Base-by-base conservation (phyloP, 352 stramenopile genomes). In the Lagenidium sp. region DNA sequence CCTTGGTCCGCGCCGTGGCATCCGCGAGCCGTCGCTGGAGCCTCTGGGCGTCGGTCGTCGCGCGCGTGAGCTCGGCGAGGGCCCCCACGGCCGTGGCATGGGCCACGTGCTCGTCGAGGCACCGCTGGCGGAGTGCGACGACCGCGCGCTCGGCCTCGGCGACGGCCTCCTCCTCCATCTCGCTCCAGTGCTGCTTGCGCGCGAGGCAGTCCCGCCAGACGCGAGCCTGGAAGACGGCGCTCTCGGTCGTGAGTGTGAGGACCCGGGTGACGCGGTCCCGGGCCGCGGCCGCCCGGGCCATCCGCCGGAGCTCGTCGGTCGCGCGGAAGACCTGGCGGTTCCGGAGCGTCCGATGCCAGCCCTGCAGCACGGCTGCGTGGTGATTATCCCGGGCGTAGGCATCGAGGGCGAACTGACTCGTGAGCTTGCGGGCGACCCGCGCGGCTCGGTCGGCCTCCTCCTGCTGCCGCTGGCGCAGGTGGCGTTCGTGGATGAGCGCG, bases 121-220 rank as follows among this genome's bases (percentile, higher is more conserved):
- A 85, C 15, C 52, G 47, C 23, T 54, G 42, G 30, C 68, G 67
- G 1, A 87, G 57, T 38, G 69, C 25, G 5, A 61, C 59, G 26
- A 90, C 50, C 47, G 83, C 67, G 1, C 47, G 53, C 44, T 83
- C 72, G 39, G 79, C n/a, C 7, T 32, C 44, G 7, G 15, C 13
- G 8, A 55, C 45, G 55, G 66, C 54, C 2, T 50, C 47, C 29
- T 85, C 70, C 40, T 74, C 57, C 31, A 85, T 55, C 22, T 52
- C 65, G 7, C 44, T 42, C 25, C 84, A 50, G 25, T 65, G 36
- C 20, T 64, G 16, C 32, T 73, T 76, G 29, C 61, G 51, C 39
- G 77, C 75, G 16, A 82, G 47, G 18, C 69, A 82, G 38, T 85
- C 74, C 1, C 64, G 63, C 78, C 78, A 90, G 13, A 87, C 72